phyloP scores from a whole-genome alignment of 1,139 yeast species.

The Yamadazyma conglobata region DNA sequence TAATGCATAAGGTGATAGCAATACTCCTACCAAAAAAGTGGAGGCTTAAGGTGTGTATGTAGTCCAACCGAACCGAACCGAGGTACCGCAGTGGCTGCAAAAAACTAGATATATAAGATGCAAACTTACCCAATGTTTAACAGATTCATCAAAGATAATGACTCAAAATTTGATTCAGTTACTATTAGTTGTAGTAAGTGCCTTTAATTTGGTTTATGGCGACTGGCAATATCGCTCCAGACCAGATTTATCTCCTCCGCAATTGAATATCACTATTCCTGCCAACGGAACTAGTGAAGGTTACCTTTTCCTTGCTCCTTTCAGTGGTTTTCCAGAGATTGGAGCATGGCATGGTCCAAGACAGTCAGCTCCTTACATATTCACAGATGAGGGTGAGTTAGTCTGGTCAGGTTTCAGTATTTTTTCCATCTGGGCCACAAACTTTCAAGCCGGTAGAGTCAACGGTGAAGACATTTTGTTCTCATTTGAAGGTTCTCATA shows the following conservation, averaged over 20 bases:
- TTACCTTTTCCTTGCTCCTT: conserved; percentile 31
- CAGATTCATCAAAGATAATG: too few species aligned
- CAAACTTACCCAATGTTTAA: too few species aligned
- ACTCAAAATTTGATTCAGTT: too few species aligned
- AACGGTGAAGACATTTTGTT: conserved; percentile 25
- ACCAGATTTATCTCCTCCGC: conserved; percentile 33
- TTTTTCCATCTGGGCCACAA: conserved; percentile 29
- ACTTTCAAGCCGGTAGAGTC: conserved; percentile 27
- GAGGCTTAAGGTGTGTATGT: too few species aligned
- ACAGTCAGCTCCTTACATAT: conserved; percentile 31
- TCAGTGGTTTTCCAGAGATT: conserved; percentile 21
- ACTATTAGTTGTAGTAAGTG: too few species aligned
- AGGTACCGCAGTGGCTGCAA: conserved; percentile 5
- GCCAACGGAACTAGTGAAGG: conserved; percentile 23
- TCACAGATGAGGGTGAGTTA: conserved; percentile 27
- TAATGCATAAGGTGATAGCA: too few species aligned
- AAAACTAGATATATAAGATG: too few species aligned
- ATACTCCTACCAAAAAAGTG: too few species aligned
- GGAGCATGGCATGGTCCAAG: conserved; percentile 22
- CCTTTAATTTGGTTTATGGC: too few species aligned
- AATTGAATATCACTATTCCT: conserved; percentile 26
- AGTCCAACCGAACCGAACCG: conserved; percentile 5
- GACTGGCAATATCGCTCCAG: conserved; percentile 30
- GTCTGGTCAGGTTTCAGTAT: conserved; percentile 34
- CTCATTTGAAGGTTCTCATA: conserved; percentile 32